A percentile compares a stretch with the other conserved stretches of the same genome.
These are phyloP conservation scores for Chlamydomonas reinhardtii DNA, from an alignment of 163 green algal species.

Conservation along the genomic window DNA sequence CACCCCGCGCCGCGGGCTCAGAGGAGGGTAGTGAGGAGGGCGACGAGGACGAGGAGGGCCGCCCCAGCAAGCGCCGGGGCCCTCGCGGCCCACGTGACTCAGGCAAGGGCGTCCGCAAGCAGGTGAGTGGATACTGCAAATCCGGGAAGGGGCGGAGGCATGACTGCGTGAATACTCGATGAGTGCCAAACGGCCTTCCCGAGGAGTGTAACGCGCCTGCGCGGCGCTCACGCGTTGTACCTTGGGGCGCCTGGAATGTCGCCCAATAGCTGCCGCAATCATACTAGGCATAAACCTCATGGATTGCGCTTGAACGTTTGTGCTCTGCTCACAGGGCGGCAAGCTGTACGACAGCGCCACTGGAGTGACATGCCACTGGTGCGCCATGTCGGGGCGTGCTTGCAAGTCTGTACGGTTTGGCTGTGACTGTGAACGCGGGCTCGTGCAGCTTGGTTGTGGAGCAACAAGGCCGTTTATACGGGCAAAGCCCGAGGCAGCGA, in stretches of 20 bases:
- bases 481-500: too few species aligned
- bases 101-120: background rate
- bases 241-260: background rate
- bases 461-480: too few species aligned
- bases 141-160: too few species aligned
- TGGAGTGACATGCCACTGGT: slow-evolving; percentile 88
- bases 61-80: too few species aligned
- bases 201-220: too few species aligned
- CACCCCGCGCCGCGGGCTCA: too few species aligned
- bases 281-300: background rate
- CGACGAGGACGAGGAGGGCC: background rate
- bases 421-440: too few species aligned
- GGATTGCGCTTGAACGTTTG: too few species aligned
- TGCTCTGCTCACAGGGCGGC: slow-evolving; percentile 73
- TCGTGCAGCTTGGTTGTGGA: too few species aligned
- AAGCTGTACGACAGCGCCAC: slow-evolving; percentile 81
- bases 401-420: too few species aligned
- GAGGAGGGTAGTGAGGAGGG: background rate
- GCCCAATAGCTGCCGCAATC: background rate
- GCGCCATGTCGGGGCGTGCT: background rate
- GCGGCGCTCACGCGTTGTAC: too few species aligned
- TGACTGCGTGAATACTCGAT: background rate
- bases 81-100: background rate
- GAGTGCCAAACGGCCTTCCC: background rate
- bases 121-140: too few species aligned